Base-by-base conservation (phyloP, 73 alveolate genomes). In the Tetrahymena elliotti region DNA sequence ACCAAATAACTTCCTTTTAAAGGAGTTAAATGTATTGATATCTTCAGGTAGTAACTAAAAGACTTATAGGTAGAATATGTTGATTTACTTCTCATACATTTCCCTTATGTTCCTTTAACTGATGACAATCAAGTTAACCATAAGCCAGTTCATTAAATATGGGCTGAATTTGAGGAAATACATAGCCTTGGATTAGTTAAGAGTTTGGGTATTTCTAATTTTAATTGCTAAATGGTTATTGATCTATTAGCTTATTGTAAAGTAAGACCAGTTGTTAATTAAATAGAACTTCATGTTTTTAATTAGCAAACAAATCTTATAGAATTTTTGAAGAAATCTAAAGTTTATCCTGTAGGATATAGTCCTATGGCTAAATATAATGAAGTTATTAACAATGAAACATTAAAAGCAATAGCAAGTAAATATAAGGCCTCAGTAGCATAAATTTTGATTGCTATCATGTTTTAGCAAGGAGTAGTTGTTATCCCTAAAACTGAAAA, bases 221-320 rank as follows among this genome's bases (percentile, higher is more conserved):
- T 96, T 95, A 98, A 98, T 96, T 97, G 95, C 34, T 97, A 98
- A 95, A 92, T 95, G 35, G 94, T 97, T 83, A 83, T 95, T 22
- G 98, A 98, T 96, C 94, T 98, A 35, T 95, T 98, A 52, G 94
- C 98, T 53, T 98, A 97, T 94, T 97, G 98, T 84, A 94, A 92
- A 94, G 95, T 96, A 24, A 96, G 96, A 93, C 99, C 99, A 38
- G 98, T 83, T 15, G 94, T 96, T 18, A 97, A 97, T 94, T 97
- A 98, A 94, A 97, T 98, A 13, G 98, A 98, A 82, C 94, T 97
- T 53, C 99, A 98, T 93, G 98, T 98, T 18, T 97, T 35, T 38
- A 37, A 38, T 82, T 41, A 40, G 34, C 94, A 97, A 88, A 20
- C 47, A 52, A 95, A 94, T 15, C 94, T 97, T 4, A 95, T 97